Evolutionary conservation across 177 flowering plant genomes (phyloP), one percentile per base, ranked within the genome.

Genomic region (Tripterygium wilfordii): DNA sequence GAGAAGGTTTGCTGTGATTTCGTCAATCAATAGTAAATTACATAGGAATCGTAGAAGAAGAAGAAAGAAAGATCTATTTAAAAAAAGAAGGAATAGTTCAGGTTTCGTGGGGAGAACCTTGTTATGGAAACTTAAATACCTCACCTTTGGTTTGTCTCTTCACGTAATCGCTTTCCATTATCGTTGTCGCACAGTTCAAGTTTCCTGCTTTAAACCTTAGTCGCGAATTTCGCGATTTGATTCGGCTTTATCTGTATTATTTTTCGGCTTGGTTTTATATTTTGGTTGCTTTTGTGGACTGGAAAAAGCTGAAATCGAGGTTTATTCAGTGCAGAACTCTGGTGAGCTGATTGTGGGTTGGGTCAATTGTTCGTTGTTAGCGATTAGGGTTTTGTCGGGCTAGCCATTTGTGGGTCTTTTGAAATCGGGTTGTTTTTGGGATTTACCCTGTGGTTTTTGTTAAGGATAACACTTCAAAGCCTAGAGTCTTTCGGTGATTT

Each of bases 91-190:
- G n/a, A n/a, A n/a, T n/a, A n/a, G n/a, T n/a, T n/a, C n/a, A n/a
- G 59, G 36, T 54, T 51, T 50, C 56, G 55, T 58, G 56, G 26
- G 27, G 58, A 38, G 60, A 61, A 54, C 51, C 54, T 43, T 31
- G n/a, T 38, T 44, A 24, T 36, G 39, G 7, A 24, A 48, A 19
- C 26, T 27, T 38, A 10, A 28, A 22, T 29, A 19, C 20, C 29
- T 10, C 27, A 1, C 25, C 32, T 28, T 36, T 38, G 26, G 5
- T 2, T 36, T 8, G 10, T 45, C 31, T 40, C 63, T 54, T 63
- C 48, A 58, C 68, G 63, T 50, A 42, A 53, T 58, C 49, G 24
- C 27, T 27, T 28, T 41, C 18, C 31, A 17, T 52, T 58, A 0
- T 20, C 43, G 28, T 42, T 14, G 23, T 31, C 41, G 6, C 3